Base-by-base conservation (phyloP, 1,284 basidiomycete species). In the Sanghuangporus sanghuang region DNA sequence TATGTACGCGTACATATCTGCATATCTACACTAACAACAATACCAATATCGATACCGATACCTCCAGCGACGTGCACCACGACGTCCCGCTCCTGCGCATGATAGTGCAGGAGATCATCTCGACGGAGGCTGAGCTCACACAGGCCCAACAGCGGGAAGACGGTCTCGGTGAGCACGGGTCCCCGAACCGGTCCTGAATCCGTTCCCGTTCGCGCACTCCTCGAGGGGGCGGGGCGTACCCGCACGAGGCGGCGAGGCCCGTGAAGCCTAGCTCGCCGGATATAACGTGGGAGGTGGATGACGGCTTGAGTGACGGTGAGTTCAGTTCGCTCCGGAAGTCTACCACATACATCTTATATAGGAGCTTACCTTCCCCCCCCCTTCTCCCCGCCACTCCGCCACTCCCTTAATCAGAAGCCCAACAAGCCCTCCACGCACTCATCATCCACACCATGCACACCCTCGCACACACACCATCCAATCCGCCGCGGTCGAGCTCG, bases 201-300 rank as follows among this genome's bases (percentile, higher is more conserved):
- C 61, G 16, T 56, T 56, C 42, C 40, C 61, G 16, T 56, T 56
- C 42, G 53, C 61, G 5, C 59, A 64, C 42, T 61, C 59, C n/a
- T n/a, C n/a, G n/a, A 16, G 35, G 35, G 16, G 59, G 63, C 1
- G 63, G 63, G 6, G 63, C 63, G 21, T 64, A 61, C 27, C 63
- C 63, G 6, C 63, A 64, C 35, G 23, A 52, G 6, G 48, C 62
- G 8, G n/a, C 7, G 11, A 56, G 62, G 12, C 55, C 42, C 11
- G 42, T 57, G n/a, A 63, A 55, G 32, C 62, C 55, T 21, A 21
- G 44, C 12, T 40, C 55, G 9, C 62, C 62, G 16, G 44, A 50
- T 9, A 58, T 63, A 1, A 42, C 46, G 36, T 63, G 58, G 44
- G 44, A 40, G 21, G 16, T 50, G 7, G 40, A 57, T 49, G n/a